These are phyloP conservation scores for Sporisorium scitamineum DNA, from an alignment of 1,284 basidiomycete species.

Conservation along the genomic window DNA sequence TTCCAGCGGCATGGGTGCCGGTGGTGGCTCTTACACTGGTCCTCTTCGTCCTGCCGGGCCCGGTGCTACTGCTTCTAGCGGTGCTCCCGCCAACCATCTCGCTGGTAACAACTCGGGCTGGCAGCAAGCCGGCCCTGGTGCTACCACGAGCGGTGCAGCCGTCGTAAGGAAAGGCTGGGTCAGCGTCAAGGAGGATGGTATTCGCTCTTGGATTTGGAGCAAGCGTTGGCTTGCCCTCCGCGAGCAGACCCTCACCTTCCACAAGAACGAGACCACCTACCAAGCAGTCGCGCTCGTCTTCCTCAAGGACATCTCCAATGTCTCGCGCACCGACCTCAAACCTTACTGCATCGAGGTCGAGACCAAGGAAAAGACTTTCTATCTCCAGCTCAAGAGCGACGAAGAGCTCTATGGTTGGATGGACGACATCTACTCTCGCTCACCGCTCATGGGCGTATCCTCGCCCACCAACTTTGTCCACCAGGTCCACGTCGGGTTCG, in stretches of 20 bases:
- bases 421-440: constrained; percentile 93
- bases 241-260: constrained; percentile 83
- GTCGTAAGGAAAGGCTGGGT: constrained; percentile 67
- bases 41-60: constrained; percentile 61
- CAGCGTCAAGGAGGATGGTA: constrained; percentile 69
- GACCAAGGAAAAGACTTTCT: constrained; percentile 81
- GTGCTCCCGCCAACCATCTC: constrained; percentile 30
- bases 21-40: constrained; percentile 63
- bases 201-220: constrained; percentile 88
- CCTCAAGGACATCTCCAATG: constrained; percentile 83
- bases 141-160: constrained; percentile 49
- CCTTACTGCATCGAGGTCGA: constrained; percentile 85
- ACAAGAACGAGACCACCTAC: constrained; percentile 86
- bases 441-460: constrained; percentile 90
- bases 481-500: constrained; percentile 97
- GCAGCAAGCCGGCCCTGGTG: constrained; percentile 49
- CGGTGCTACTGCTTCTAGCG: constrained; percentile 36
- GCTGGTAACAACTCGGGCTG: constrained; percentile 33
- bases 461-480: constrained; percentile 97
- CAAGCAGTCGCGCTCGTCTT: constrained; percentile 77
- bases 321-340: constrained; percentile 91
- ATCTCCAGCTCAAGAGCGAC: constrained; percentile 88
- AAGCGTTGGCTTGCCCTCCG: constrained; percentile 89
- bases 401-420: constrained; percentile 96
- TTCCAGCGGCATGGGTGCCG: constrained; percentile 49